These are phyloP conservation scores for Penicillium soppii DNA, from an alignment of 495 filamentous ascomycete species.

Conservation along the genomic window DNA sequence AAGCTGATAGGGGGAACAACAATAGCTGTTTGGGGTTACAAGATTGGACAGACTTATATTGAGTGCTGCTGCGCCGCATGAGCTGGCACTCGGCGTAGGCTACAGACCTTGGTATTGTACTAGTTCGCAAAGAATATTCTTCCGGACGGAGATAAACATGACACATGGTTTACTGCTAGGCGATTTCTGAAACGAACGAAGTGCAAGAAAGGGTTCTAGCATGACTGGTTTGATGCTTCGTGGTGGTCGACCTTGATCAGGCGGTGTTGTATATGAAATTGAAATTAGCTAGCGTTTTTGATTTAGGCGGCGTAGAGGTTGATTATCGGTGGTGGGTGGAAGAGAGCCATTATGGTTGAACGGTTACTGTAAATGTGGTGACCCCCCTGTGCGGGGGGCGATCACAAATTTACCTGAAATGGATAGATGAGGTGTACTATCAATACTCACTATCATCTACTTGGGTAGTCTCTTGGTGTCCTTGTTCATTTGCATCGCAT, in stretches of 20 bases:
- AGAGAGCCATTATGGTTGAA: too few species aligned
- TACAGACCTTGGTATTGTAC: not conserved
- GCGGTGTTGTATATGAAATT: too few species aligned
- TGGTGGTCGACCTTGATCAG: constrained; percentile 14
- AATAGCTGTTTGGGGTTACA: not conserved
- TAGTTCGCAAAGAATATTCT: not conserved
- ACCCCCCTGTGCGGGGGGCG: too few species aligned
- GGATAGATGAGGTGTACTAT: too few species aligned
- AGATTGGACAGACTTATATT: not conserved
- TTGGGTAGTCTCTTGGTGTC: too few species aligned
- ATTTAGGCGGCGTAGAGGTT: too few species aligned
- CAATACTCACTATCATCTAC: too few species aligned
- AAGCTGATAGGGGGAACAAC: not conserved
- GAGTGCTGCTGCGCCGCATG: not conserved
- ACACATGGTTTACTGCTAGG: not conserved
- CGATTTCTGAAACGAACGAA: constrained; percentile 2
- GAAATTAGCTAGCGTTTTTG: too few species aligned
- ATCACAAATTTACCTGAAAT: too few species aligned
- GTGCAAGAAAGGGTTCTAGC: constrained; percentile 8
- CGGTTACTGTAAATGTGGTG: too few species aligned
- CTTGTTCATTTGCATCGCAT: too few species aligned
- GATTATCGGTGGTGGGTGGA: too few species aligned
- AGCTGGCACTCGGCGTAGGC: not conserved
- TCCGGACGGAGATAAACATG: not conserved
- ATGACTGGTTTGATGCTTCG: constrained; percentile 24